phyloP scores from a whole-genome alignment of 345 rosid species.

The Noccaea bulbosa region DNA sequence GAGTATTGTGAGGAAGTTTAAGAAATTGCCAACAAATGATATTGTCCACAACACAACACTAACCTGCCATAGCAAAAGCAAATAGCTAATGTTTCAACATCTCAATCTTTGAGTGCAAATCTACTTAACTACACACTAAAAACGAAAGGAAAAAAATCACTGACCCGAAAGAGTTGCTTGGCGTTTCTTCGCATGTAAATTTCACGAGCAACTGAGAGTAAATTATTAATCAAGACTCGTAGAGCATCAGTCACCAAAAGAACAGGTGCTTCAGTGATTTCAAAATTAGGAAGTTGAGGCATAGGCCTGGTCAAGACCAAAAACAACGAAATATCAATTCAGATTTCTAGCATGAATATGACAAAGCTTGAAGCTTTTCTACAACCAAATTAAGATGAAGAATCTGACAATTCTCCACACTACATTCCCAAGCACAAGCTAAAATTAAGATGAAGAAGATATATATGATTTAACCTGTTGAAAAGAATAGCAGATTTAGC shows the following conservation, averaged over 20 bases:
- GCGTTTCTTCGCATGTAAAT: conserved; percentile 66
- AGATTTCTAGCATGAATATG: not conserved
- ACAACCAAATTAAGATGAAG: not conserved
- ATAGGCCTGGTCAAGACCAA: conserved; percentile 60
- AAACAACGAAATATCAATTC: not conserved
- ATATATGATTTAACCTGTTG: conserved; percentile 78
- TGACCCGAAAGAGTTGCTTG: conserved; percentile 67
- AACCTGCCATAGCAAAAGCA: conserved; percentile 64
- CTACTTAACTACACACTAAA: not conserved
- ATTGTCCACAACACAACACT: conserved; percentile 61
- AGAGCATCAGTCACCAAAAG: conserved; percentile 50
- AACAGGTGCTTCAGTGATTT: conserved; percentile 70
- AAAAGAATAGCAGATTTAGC: conserved; percentile 97
- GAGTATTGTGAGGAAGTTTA: conserved; percentile 73
- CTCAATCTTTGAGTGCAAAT: not conserved
- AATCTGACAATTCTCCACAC: not conserved
- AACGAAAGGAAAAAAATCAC: not conserved
- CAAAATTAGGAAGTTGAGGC: conserved; percentile 90
- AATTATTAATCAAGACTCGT: conserved; percentile 52
- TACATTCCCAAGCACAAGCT: not conserved
- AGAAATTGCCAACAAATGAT: conserved; percentile 66
- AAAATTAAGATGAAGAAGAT: not conserved
- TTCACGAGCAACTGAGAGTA: conserved; percentile 62
- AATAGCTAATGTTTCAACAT: not conserved
- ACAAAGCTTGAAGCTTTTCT: not conserved